phyloP scores from a whole-genome alignment of 805 yeast species.

The Vanderwaltozyma verrucispora region DNA sequence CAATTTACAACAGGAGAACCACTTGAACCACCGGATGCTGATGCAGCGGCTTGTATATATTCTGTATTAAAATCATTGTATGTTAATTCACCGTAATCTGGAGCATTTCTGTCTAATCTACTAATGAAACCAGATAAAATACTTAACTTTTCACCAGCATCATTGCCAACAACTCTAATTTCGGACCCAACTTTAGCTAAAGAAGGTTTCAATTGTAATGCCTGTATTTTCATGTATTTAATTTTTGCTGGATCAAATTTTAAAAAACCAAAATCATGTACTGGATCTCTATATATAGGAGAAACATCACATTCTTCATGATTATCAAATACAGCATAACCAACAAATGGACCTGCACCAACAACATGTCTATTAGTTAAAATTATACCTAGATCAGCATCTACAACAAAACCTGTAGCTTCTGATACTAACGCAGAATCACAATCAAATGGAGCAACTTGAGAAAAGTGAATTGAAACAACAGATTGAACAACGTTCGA shows the following conservation, averaged over 20 bases:
- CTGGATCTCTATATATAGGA: conserved; percentile 87
- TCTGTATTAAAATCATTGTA: conserved; percentile 92
- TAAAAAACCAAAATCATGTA: conserved; percentile 88
- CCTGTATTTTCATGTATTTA: conserved; percentile 62
- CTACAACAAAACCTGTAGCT: conserved; percentile 95
- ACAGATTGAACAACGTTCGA: conserved; percentile 75
- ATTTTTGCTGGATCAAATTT: conserved; percentile 62
- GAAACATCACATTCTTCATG: conserved; percentile 86
- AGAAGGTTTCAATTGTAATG: conserved; percentile 64
- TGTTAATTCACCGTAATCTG: conserved; percentile 80
- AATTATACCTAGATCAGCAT: conserved; percentile 68
- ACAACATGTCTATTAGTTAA: conserved; percentile 91
- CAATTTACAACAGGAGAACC: conserved; percentile 95
- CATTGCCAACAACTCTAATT: conserved; percentile 91
- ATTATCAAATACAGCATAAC: conserved; percentile 86
- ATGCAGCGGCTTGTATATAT: conserved; percentile 91
- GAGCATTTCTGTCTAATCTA: conserved; percentile 86
- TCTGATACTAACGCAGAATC: conserved; percentile 73
- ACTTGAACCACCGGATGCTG: conserved; percentile 91
- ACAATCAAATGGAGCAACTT: conserved; percentile 78
- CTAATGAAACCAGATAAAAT: conserved; percentile 73
- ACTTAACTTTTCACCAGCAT: conserved; percentile 88
- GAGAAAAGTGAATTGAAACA: conserved; percentile 82
- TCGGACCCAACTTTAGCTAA: conserved; percentile 86
- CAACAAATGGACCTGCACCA: conserved; percentile 89